Evolutionary conservation across 2,329 filamentous ascomycete genomes (phyloP).

Genomic region (Trichoderma sp.): DNA sequence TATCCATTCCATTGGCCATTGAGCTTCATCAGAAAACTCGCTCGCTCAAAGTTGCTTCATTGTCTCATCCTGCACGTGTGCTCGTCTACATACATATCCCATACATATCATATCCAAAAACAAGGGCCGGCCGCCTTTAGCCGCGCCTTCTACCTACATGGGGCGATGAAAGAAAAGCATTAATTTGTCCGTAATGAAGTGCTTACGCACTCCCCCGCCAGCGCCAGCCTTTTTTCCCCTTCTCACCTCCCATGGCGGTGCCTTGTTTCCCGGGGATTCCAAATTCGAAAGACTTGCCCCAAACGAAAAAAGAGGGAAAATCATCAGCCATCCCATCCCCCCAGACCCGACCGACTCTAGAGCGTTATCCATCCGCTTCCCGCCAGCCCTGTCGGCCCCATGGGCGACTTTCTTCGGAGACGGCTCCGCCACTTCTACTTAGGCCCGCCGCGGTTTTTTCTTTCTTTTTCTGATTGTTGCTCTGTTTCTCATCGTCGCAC

Average conservation of each 20-base stretch:
- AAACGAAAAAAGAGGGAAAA: neutral
- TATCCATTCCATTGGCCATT: neutral
- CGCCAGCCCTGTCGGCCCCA: slow-evolving; percentile 11
- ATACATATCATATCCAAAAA: neutral
- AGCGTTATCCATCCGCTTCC: neutral
- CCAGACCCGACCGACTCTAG: neutral
- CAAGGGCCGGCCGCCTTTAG: neutral
- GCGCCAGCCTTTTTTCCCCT: neutral
- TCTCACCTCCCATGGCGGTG: neutral
- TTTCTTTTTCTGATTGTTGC: neutral
- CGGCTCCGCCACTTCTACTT: neutral
- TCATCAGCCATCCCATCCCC: neutral
- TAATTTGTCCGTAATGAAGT: slow-evolving; percentile 6
- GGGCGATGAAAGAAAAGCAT: neutral
- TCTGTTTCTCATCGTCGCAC: neutral
- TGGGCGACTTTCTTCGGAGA: neutral
- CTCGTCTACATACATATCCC: neutral
- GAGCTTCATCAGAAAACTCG: neutral
- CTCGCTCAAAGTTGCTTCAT: neutral
- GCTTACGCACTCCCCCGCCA: slow-evolving; percentile 7
- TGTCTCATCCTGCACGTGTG: neutral
- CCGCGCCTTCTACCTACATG: slow-evolving; percentile 8
- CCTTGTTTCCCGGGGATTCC: neutral
- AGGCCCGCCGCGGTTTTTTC: neutral
- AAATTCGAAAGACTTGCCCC: neutral